Evolutionary conservation across 2,329 filamentous ascomycete genomes (phyloP).

Genomic region (Colletotrichum horii): DNA sequence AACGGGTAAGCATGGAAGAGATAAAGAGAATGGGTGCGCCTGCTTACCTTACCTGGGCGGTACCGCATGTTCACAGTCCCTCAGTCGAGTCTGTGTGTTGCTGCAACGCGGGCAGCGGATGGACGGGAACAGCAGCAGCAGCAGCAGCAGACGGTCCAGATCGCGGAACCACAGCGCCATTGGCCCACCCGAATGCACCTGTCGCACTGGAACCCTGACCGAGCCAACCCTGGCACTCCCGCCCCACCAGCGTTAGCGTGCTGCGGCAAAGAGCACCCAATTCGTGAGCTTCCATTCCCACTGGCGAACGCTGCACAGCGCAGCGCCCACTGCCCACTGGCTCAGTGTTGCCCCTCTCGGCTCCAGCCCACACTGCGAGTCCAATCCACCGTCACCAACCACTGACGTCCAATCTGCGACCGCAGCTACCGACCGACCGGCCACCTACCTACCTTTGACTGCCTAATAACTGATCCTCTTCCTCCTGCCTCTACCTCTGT

Average conservation of each 20-base stretch:
- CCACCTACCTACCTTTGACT: neutral
- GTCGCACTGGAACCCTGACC: neutral
- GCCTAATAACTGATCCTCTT: neutral
- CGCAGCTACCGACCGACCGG: conserved; percentile 4
- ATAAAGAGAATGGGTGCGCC: neutral
- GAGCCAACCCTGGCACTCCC: neutral
- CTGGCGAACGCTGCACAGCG: neutral
- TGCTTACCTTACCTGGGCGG: neutral
- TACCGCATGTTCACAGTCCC: neutral
- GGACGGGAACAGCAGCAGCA: neutral
- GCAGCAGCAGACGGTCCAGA: neutral
- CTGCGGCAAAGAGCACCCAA: conserved; percentile 1
- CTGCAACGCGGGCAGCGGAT: neutral
- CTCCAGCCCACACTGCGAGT: neutral
- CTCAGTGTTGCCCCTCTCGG: conserved; percentile 7
- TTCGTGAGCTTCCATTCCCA: neutral
- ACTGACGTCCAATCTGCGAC: conserved; percentile 11
- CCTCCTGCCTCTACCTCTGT: neutral
- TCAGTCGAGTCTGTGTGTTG: neutral
- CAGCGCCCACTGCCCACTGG: neutral
- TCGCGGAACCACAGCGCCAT: neutral
- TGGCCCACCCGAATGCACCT: neutral
- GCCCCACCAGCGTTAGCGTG: neutral
- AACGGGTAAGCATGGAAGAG: neutral
- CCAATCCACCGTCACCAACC: conserved; percentile 11